A percentile compares a stretch with the other conserved stretches of the same genome.
phyloP scores from a whole-genome alignment of 192 early-diverging fungal species.

The Coemansia sp. region DNA sequence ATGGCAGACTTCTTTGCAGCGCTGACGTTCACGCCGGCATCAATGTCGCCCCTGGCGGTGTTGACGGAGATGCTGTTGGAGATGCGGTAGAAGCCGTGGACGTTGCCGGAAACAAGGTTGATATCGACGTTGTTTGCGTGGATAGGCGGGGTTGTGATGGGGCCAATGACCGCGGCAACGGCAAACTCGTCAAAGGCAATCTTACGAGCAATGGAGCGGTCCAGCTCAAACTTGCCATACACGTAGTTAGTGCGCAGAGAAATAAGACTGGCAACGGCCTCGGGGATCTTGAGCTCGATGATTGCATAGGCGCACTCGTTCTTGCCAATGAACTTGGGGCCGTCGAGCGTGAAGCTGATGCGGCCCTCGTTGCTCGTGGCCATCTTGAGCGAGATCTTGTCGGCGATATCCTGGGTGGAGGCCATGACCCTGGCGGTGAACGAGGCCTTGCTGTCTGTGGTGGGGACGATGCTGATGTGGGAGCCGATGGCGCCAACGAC shows the following conservation, averaged over 20 bases:
- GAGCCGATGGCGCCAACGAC: slow-evolving; percentile 45
- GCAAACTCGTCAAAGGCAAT: slow-evolving; percentile 46
- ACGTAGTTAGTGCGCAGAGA: slow-evolving; percentile 36
- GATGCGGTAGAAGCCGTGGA: slow-evolving; percentile 39
- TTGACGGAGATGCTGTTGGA: slow-evolving; percentile 26
- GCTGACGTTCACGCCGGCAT: slow-evolving; percentile 43
- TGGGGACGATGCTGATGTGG: slow-evolving; percentile 33
- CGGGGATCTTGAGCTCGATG: slow-evolving; percentile 38
- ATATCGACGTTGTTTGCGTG: slow-evolving; percentile 27
- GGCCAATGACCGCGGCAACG: slow-evolving; percentile 36
- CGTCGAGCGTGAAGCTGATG: slow-evolving; percentile 37
- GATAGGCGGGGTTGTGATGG: slow-evolving; percentile 34
- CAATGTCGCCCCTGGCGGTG: slow-evolving; percentile 40
- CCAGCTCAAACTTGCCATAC: slow-evolving; percentile 45
- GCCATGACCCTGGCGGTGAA: slow-evolving; percentile 35
- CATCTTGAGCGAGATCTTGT: slow-evolving; percentile 35
- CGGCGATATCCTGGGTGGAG: slow-evolving; percentile 41
- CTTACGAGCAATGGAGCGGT: slow-evolving; percentile 29
- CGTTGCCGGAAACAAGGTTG: slow-evolving; percentile 40
- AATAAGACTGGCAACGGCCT: slow-evolving; percentile 21
- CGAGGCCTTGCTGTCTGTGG: slow-evolving; percentile 29
- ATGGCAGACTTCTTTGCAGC: slow-evolving; percentile 38
- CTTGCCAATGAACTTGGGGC: slow-evolving; percentile 44
- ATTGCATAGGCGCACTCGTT: slow-evolving; percentile 46
- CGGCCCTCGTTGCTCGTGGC: slow-evolving; percentile 31